Evolutionary conservation across 1,284 basidiomycete genomes (phyloP), one percentile per base, ranked within the genome.

Genomic region (Tetrapyrgos nigripes): DNA sequence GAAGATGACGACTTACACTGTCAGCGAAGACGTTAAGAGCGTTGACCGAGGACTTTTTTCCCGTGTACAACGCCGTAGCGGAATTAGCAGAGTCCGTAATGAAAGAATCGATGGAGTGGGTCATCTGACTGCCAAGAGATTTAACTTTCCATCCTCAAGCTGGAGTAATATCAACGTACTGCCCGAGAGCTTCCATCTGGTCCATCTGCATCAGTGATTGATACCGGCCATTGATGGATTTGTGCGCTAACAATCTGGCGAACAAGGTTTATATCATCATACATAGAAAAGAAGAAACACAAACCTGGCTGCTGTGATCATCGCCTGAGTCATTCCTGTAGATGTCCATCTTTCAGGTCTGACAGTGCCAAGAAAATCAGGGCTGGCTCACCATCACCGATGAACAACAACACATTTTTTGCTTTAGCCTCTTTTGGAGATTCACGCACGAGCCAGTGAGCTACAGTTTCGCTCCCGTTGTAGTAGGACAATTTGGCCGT

Each of bases 241-340:
- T 78, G 68, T 79, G 77, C 5, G 69, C 73, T 33, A 79, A 75
- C 27, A 79, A 66, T 29, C 77, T 76, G 47, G n/a, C n/a, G n/a
- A n/a, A n/a, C n/a, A n/a, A n/a, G n/a, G n/a, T n/a, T n/a, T n/a
- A n/a, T n/a, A n/a, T n/a, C n/a, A n/a, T n/a, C n/a, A n/a, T n/a
- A n/a, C n/a, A n/a, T n/a, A n/a, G n/a, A n/a, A n/a, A n/a, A n/a
- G n/a, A n/a, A n/a, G n/a, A n/a, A n/a, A n/a, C n/a, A n/a, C n/a
- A n/a, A n/a, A n/a, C n/a, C n/a, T n/a, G n/a, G 77, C 76, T 24
- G 77, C 77, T n/a, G 76, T 78, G 55, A 79, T 78, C 77, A 79
- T 79, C 27, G 76, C 57, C 62, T 78, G 76, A 23, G 77, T 79
- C 77, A 79, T 79, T 21, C 77, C 77, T 79, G 53, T 27, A 27